Conservation (phyloP, 768 basidiomycete genomes). For the Cystofilobasidium ferigula region DNA sequence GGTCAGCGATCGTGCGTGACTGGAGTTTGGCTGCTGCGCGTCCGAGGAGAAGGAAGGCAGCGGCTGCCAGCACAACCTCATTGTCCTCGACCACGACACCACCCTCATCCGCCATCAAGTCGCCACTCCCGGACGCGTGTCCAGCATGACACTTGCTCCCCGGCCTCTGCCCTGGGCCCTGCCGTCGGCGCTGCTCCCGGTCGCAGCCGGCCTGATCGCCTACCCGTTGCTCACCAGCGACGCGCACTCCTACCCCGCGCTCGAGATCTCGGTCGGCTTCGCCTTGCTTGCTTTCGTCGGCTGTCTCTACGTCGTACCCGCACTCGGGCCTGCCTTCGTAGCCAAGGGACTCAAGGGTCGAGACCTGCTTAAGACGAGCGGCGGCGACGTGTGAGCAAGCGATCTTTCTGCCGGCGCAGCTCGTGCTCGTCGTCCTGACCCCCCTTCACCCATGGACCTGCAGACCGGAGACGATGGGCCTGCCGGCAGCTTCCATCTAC, state of each 20-base stretch:
- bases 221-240: constrained; percentile 22
- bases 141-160: background rate
- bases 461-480: constrained; percentile 64
- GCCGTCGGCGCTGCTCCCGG: constrained; percentile 45
- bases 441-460: background rate
- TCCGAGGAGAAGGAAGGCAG: too few relatives aligned
- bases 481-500: constrained; percentile 81
- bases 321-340: constrained; percentile 66
- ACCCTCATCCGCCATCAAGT: too few relatives aligned
- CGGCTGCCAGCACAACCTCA: too few relatives aligned
- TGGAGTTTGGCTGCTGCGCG: too few relatives aligned
- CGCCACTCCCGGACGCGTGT: background rate
- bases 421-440: constrained; percentile 8
- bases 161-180: background rate
- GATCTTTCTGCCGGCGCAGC: background rate
- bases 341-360: constrained; percentile 70
- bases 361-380: constrained; percentile 68
- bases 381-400: constrained; percentile 31
- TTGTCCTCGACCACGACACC: too few relatives aligned
- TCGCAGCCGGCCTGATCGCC: constrained; percentile 55
- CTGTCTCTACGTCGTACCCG: constrained; percentile 68
- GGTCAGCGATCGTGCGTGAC: too few relatives aligned
- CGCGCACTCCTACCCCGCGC: constrained; percentile 32
- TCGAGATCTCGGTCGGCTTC: constrained; percentile 72
- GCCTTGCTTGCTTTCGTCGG: constrained; percentile 69